phyloP scores from a whole-genome alignment of 371 early-diverging fungal species.

The Mortierella sp. region DNA sequence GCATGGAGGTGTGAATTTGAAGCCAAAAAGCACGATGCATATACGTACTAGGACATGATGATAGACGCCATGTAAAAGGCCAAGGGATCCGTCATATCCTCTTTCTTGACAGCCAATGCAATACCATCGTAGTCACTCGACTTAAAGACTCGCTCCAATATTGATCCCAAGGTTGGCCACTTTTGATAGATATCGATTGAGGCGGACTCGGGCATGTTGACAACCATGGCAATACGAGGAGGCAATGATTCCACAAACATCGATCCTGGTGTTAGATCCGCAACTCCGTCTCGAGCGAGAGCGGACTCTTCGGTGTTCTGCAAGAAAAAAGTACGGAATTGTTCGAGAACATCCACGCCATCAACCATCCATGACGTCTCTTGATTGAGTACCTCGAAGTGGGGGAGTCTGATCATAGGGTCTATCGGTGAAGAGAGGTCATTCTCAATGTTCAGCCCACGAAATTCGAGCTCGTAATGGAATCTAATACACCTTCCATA shows the following conservation, averaged over 20 bases:
- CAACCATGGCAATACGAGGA: neutral
- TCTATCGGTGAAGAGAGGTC: no score
- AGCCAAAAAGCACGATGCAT: neutral
- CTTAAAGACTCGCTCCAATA: constrained; percentile 2
- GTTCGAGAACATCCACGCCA: constrained; percentile 6
- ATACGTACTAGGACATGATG: constrained; percentile 12
- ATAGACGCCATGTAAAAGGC: constrained; percentile 1
- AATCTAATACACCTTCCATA: no score
- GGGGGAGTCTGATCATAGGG: no score
- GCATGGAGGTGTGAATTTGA: neutral
- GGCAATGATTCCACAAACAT: neutral
- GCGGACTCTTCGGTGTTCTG: neutral
- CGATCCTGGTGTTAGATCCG: constrained; percentile 6
- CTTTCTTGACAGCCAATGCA: neutral
- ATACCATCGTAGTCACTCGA: constrained; percentile 1
- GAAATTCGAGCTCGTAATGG: no score
- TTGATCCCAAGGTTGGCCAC: constrained; percentile 6
- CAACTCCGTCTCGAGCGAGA: constrained; percentile 4
- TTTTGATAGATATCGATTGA: neutral
- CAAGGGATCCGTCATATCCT: constrained; percentile 6
- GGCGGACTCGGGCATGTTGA: constrained; percentile 4
- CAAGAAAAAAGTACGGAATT: constrained; percentile 9
- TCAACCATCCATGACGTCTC: constrained; percentile 3
- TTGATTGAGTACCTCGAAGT: constrained; percentile 11
- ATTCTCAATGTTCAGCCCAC: no score